Conservation (phyloP, 169 alveolate genomes). For the Plasmodium vivax region DNA sequence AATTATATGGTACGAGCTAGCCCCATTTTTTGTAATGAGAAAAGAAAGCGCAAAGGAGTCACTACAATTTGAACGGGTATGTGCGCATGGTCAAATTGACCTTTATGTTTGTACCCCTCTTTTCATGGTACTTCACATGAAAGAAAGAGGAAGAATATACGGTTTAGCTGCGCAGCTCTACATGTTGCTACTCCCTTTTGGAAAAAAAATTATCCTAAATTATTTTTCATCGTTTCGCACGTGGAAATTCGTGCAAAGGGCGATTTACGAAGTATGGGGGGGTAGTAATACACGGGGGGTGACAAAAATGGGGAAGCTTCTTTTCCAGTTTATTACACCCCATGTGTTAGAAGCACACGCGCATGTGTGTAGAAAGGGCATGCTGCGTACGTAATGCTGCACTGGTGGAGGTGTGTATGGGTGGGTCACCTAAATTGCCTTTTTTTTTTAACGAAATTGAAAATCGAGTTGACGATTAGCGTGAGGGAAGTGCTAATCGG, state of each 20-base stretch:
- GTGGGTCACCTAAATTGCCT: not conserved
- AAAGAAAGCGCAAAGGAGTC: not conserved
- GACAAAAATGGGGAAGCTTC: not conserved
- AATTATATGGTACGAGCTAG: not conserved
- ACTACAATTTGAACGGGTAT: not conserved
- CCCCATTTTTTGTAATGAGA: not conserved
- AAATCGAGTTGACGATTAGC: not conserved
- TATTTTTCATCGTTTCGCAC: too few species aligned
- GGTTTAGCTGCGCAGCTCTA: not conserved
- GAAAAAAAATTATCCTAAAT: not conserved
- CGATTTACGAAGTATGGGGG: not conserved
- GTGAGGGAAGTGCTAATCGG: not conserved
- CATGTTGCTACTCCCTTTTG: not conserved
- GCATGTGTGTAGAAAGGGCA: not conserved
- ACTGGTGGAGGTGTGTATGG: not conserved
- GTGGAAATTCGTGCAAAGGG: not conserved
- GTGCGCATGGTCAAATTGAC: not conserved
- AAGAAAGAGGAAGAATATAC: not conserved
- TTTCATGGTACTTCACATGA: not conserved
- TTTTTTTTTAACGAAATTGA: not conserved
- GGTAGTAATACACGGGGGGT: not conserved
- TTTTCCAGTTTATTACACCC: not conserved
- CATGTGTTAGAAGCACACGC: not conserved
- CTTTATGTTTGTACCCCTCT: not conserved
- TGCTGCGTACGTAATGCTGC: not conserved